These are phyloP conservation scores for Mycosphaerella sp. DNA, from an alignment of 2,329 filamentous ascomycete genomes.

Conservation along the genomic window DNA sequence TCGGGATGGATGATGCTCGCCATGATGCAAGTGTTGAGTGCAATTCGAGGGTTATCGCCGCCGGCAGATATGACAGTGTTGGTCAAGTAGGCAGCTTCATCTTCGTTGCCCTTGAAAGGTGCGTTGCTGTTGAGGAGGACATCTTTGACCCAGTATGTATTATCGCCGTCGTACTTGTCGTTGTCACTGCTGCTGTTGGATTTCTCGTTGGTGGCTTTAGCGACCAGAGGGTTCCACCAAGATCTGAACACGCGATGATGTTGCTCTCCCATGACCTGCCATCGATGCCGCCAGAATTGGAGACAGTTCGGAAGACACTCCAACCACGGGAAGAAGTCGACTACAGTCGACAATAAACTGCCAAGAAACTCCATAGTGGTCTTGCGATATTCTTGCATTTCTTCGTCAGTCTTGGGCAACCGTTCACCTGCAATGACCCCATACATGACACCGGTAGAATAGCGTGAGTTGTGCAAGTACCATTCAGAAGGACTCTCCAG, in stretches of 20 bases:
- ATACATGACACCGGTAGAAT: conserved; percentile 13
- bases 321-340: conserved; percentile 15
- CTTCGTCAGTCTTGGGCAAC: conserved; percentile 7
- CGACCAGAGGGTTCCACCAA: conserved; percentile 12
- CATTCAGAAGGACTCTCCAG: neutral
- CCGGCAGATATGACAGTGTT: conserved; percentile 15
- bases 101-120: conserved; percentile 10
- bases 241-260: conserved; percentile 9
- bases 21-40: conserved; percentile 15
- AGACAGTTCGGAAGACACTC: neutral
- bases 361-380: conserved; percentile 13
- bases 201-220: conserved; percentile 1
- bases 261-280: conserved; percentile 3
- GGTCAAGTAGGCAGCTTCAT: conserved; percentile 12
- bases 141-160: conserved; percentile 6
- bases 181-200: neutral
- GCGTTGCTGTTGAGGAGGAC: conserved; percentile 6
- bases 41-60: conserved; percentile 15
- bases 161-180: too few relatives aligned
- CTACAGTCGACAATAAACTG: conserved; percentile 6
- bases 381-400: conserved; percentile 10
- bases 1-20: conserved; percentile 5
- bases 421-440: conserved; percentile 9
- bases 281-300: conserved; percentile 9
- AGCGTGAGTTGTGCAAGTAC: conserved; percentile 10